A percentile compares a stretch with the other conserved stretches of the same genome.
Evolutionary conservation across 108 stramenopile genomes (phyloP).

Genomic region (Chaetoceros muelleri): DNA sequence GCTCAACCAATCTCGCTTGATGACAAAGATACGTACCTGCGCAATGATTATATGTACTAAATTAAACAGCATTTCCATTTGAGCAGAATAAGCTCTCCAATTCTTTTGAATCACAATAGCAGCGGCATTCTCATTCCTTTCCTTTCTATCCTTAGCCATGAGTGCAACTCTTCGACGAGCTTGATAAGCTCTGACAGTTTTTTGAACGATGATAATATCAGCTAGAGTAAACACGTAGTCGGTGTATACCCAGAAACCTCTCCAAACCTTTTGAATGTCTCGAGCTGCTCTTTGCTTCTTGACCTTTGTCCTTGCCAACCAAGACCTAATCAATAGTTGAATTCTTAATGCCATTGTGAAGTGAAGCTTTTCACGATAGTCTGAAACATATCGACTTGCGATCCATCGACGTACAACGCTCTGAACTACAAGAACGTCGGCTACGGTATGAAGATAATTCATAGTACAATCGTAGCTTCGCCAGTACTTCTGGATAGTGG

Average conservation of each 20-base stretch:
- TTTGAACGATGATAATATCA: slow-evolving; percentile 41
- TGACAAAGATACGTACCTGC: slow-evolving; percentile 22
- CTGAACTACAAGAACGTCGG: slow-evolving; percentile 60
- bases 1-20: no score
- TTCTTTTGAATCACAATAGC: slow-evolving; percentile 30
- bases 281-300: slow-evolving; percentile 18
- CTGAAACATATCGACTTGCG: slow-evolving; percentile 9
- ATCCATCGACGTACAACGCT: slow-evolving; percentile 50
- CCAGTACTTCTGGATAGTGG: slow-evolving; percentile 27
- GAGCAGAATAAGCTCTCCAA: slow-evolving; percentile 43
- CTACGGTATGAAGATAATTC: slow-evolving; percentile 59
- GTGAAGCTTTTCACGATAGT: slow-evolving; percentile 1
- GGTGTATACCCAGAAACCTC: slow-evolving; percentile 44
- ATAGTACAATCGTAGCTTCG: slow-evolving; percentile 48
- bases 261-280: slow-evolving; percentile 43
- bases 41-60: slow-evolving; percentile 56
- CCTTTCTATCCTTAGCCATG: slow-evolving; percentile 13
- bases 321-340: not conserved
- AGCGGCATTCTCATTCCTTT: slow-evolving; percentile 4
- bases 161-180: slow-evolving; percentile 14
- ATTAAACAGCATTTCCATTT: slow-evolving; percentile 30
- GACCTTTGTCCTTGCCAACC: slow-evolving; percentile 3
- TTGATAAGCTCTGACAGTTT: slow-evolving; percentile 32
- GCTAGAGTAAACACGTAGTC: slow-evolving; percentile 49
- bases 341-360: not conserved